phyloP scores from a whole-genome alignment of 2,329 filamentous ascomycete species.

The Talaromyces amestolkiae region DNA sequence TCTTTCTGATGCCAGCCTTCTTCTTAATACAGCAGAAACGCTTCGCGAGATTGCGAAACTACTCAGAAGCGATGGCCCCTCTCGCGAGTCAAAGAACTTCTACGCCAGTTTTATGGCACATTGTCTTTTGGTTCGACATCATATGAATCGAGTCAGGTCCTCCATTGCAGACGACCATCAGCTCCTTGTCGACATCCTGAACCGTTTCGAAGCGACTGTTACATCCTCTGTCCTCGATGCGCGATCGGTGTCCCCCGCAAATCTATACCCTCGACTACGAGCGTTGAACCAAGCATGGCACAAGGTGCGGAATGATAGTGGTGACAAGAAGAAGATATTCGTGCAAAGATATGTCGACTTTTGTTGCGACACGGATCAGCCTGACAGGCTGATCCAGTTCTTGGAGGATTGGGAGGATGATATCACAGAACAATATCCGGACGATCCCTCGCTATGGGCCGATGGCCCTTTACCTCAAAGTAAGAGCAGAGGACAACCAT shows the following conservation, averaged over 20 bases:
- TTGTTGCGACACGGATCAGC: not conserved
- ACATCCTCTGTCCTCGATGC: not conserved
- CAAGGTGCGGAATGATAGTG: not conserved
- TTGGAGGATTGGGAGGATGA: not conserved
- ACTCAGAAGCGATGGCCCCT: not conserved
- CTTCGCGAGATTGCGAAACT: not conserved
- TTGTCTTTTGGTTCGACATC: not conserved
- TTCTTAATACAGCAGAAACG: not conserved
- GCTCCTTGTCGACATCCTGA: not conserved
- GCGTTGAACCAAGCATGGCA: slow-evolving; percentile 4
- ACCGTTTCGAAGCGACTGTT: not conserved
- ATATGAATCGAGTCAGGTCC: not conserved
- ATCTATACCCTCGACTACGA: not conserved
- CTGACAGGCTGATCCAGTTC: not conserved
- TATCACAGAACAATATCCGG: not conserved
- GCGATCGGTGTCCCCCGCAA: not conserved
- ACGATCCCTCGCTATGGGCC: not conserved
- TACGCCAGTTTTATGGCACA: not conserved
- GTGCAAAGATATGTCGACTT: not conserved
- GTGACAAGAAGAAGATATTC: not conserved
- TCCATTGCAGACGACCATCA: not conserved
- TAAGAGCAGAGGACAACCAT: slow-evolving; percentile 2
- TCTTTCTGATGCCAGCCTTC: not conserved
- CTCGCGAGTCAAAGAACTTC: not conserved
- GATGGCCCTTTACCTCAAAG: not conserved